Percentiles rank a stretch among this genome's conserved stretches.
These are phyloP conservation scores for Tulasnella sp. DNA, from an alignment of 768 basidiomycete genomes.

Conservation along the genomic window DNA sequence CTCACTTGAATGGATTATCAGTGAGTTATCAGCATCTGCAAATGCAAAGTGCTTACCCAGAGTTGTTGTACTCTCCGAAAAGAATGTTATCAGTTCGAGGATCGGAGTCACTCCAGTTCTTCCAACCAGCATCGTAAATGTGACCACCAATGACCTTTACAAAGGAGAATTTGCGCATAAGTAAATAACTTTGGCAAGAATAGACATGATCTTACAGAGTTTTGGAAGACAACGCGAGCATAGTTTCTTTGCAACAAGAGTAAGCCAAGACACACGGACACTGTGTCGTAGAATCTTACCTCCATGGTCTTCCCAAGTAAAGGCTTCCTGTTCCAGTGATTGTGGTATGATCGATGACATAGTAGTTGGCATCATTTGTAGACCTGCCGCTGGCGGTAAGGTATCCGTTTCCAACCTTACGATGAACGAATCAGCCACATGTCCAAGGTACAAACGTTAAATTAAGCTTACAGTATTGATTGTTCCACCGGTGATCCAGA, in stretches of 20 bases:
- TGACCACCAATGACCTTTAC: slow-evolving; percentile 10
- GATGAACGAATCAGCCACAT: neutral
- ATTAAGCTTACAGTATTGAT: slow-evolving; percentile 2
- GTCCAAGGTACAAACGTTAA: neutral
- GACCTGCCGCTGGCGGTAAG: slow-evolving; percentile 4
- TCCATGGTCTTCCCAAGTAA: slow-evolving; percentile 10
- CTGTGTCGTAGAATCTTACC: too few species aligned
- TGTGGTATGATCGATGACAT: slow-evolving; percentile 5
- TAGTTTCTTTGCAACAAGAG: too few species aligned
- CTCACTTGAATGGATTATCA: neutral
- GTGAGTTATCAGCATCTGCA: neutral
- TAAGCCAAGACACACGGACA: too few species aligned
- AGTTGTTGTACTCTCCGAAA: slow-evolving; percentile 16
- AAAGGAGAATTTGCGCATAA: neutral
- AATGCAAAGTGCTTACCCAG: neutral
- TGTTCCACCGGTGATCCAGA: slow-evolving; percentile 11
- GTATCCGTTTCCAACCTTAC: slow-evolving; percentile 2
- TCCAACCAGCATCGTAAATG: slow-evolving; percentile 13
- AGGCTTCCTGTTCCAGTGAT: neutral
- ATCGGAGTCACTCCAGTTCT: slow-evolving; percentile 10
- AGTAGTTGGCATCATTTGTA: neutral
- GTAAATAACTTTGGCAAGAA: too few species aligned
- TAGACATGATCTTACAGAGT: slow-evolving; percentile 19
- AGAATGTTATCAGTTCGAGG: slow-evolving; percentile 13
- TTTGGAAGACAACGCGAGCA: slow-evolving; percentile 24